Percentiles rank a stretch among this genome's conserved stretches.
These are phyloP conservation scores for Monosiga brevicollis DNA, from an alignment of 78 protist species.

Conservation along the genomic window DNA sequence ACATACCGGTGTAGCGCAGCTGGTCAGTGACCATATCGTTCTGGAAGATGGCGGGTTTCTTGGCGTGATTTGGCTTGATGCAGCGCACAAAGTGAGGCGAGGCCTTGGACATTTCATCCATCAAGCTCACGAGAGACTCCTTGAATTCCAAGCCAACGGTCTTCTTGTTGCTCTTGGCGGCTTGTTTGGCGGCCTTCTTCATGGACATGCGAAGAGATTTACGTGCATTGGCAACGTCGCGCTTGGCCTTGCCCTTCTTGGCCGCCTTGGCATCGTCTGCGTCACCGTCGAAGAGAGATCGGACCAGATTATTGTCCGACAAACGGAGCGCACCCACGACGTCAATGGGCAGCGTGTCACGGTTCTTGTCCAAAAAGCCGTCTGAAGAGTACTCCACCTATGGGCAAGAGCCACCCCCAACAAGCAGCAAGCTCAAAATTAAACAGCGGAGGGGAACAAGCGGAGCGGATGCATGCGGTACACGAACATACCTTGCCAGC, in stretches of 20 bases:
- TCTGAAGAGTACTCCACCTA: slow-evolving; percentile 51
- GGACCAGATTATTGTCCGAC: background rate
- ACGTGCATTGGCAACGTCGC: background rate
- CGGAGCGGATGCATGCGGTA: no score
- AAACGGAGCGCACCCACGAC: background rate
- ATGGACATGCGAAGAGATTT: background rate
- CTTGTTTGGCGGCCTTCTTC: background rate
- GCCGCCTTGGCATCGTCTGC: background rate
- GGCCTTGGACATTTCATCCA: slow-evolving; percentile 20
- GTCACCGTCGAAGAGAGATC: background rate
- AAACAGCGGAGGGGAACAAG: slow-evolving; percentile 37
- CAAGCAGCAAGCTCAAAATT: slow-evolving; percentile 12
- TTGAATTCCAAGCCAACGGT: slow-evolving; percentile 18
- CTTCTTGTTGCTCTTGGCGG: background rate
- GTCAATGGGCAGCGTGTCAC: slow-evolving; percentile 28
- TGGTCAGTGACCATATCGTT: background rate
- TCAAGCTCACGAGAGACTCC: slow-evolving; percentile 12
- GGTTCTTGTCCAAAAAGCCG: slow-evolving; percentile 69
- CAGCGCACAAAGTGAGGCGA: slow-evolving; percentile 64
- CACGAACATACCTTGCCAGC: no score
- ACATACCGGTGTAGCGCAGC: slow-evolving; percentile 28
- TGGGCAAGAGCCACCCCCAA: slow-evolving; percentile 67
- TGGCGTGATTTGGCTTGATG: slow-evolving; percentile 61
- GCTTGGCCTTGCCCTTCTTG: background rate
- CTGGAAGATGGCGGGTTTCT: slow-evolving; percentile 18